phyloP scores from a whole-genome alignment of 768 basidiomycete genomes.

The Brasilioporus rufonigricans region DNA sequence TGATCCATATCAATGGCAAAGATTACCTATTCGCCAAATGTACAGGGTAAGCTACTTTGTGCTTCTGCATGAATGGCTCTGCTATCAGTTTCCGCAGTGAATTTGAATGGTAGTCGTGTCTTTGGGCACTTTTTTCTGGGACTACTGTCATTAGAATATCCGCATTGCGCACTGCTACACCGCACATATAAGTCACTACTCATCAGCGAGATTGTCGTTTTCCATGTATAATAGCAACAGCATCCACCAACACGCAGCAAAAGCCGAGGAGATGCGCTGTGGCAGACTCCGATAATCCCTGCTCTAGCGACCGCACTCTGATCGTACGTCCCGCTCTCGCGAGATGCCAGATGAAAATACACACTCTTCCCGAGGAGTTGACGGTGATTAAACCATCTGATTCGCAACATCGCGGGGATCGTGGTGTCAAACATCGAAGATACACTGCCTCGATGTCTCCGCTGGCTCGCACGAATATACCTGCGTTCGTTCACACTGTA shows the following conservation, averaged over 20 bases:
- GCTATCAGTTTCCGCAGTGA: slow-evolving; percentile 29
- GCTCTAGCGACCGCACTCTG: background rate
- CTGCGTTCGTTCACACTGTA: background rate
- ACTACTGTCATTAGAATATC: slow-evolving; percentile 17
- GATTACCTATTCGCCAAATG: slow-evolving; percentile 98
- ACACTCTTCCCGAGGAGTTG: background rate
- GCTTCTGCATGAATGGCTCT: background rate
- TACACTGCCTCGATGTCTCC: background rate
- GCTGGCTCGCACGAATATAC: background rate
- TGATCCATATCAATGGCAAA: slow-evolving; percentile 95
- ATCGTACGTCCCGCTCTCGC: too few relatives aligned
- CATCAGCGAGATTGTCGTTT: slow-evolving; percentile 17
- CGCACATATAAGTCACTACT: slow-evolving; percentile 25
- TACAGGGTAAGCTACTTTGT: slow-evolving; percentile 67
- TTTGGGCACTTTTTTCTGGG: slow-evolving; percentile 1
- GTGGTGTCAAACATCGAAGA: slow-evolving; percentile 1
- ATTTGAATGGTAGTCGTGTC: slow-evolving; percentile 42
- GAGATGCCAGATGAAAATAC: background rate
- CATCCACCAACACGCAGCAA: slow-evolving; percentile 6
- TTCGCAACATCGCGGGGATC: background rate
- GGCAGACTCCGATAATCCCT: background rate
- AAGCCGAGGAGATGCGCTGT: background rate
- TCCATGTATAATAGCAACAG: slow-evolving; percentile 25
- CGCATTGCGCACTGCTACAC: slow-evolving; percentile 22
- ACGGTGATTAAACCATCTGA: slow-evolving; percentile 9